Evolutionary conservation across 345 rosid genomes (phyloP), one percentile per base, ranked within the genome.

Genomic region (Syzygium jambos): DNA sequence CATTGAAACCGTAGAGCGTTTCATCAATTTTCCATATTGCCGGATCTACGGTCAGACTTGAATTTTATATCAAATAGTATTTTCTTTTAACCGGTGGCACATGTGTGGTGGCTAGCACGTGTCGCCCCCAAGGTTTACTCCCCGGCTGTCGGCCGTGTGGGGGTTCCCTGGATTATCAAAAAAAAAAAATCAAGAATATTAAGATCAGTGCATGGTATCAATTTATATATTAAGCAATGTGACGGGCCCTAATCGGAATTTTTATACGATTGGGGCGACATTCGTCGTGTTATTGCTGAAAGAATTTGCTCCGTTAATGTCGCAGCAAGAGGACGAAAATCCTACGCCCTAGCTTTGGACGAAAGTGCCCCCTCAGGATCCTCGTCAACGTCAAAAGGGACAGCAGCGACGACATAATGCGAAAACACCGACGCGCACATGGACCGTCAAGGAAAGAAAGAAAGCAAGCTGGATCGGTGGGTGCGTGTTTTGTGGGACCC

Each of bases 131-230:
- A n/a, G n/a, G n/a, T n/a, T n/a, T n/a, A n/a, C n/a, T n/a, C n/a
- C n/a, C n/a, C n/a, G n/a, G n/a, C n/a, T n/a, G n/a, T n/a, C n/a
- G n/a, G n/a, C n/a, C n/a, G n/a, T n/a, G n/a, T n/a, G n/a, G n/a
- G n/a, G n/a, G n/a, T n/a, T n/a, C n/a, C n/a, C n/a, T n/a, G n/a
- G n/a, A n/a, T n/a, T n/a, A n/a, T n/a, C n/a, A n/a, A n/a, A n/a
- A n/a, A n/a, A n/a, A n/a, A n/a, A n/a, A n/a, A n/a, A n/a, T n/a
- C 0, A 16, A 68, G 22, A 1, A 7, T 0, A 29, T 3, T 4
- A 4, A 7, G 41, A 17, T 63, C 38, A 21, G 21, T 63, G 41
- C 21, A 2, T 0, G 11, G 22, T 15, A n/a, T 29, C 16, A 21
- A 29, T 3, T 2, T 41, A 41, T 17, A 53, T 29, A 65, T 8